These are phyloP conservation scores for Elsinoe perseae DNA, from an alignment of 2,329 filamentous ascomycete genomes.

Conservation along the genomic window DNA sequence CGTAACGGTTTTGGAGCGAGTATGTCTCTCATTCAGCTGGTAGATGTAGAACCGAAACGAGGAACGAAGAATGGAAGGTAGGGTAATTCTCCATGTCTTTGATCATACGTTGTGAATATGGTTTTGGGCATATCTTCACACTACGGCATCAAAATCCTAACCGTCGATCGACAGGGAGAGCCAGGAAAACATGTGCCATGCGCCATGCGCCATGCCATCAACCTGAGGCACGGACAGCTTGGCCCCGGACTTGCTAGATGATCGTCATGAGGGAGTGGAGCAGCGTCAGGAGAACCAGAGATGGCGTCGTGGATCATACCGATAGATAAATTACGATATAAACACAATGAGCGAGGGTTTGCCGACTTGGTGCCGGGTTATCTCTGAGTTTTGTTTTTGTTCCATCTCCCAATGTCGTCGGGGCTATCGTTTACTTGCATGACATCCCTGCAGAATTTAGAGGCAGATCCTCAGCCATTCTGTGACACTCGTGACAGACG, in stretches of 20 bases:
- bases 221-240: neutral
- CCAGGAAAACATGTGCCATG: too few relatives aligned
- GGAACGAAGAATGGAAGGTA: neutral
- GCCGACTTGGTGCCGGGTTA: neutral
- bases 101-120: neutral
- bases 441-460: neutral
- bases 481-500: neutral
- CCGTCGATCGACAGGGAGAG: neutral
- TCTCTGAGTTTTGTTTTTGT: too few relatives aligned
- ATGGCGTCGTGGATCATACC: conserved; percentile 4
- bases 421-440: neutral
- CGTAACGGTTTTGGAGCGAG: neutral
- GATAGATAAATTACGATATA: conserved; percentile 5
- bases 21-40: conserved; percentile 1
- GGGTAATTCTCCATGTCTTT: neutral
- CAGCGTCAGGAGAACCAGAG: conserved; percentile 3
- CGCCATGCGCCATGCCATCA: neutral
- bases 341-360: neutral
- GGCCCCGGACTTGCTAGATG: neutral
- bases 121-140: neutral
- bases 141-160: neutral
- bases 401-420: neutral
- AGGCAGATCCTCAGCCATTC: neutral
- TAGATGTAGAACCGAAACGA: neutral
- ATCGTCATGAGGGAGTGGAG: neutral